Percentiles rank a stretch among this genome's conserved stretches.
Evolutionary conservation across 352 stramenopile genomes (phyloP).

Genomic region (Phytophthora quininea): DNA sequence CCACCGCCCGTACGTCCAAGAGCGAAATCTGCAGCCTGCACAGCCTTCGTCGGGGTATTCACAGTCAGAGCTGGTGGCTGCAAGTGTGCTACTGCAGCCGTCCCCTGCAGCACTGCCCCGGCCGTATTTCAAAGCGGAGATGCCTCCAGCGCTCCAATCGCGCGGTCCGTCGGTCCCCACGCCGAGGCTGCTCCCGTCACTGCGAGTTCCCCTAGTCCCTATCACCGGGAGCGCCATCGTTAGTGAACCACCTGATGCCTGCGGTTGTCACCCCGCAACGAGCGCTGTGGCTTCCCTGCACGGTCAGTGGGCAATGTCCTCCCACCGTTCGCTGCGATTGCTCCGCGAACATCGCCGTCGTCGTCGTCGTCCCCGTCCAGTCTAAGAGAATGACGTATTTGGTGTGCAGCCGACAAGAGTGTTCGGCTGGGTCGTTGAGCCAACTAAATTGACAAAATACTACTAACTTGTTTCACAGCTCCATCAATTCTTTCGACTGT

Average conservation of each 20-base stretch:
- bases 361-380: slow-evolving; percentile 7
- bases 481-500: too few species aligned
- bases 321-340: slow-evolving; percentile 21
- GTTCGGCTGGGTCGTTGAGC: slow-evolving; percentile 11
- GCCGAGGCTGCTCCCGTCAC: slow-evolving; percentile 28
- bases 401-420: slow-evolving; percentile 8
- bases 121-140: slow-evolving; percentile 12
- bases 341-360: slow-evolving; percentile 6
- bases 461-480: slow-evolving; percentile 2
- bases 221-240: slow-evolving; percentile 11
- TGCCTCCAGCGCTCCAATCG: background rate
- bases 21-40: slow-evolving; percentile 3
- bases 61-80: slow-evolving; percentile 39
- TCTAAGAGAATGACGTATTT: slow-evolving; percentile 16
- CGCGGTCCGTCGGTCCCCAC: slow-evolving; percentile 4
- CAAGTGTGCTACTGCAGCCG: slow-evolving; percentile 33
- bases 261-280: slow-evolving; percentile 1
- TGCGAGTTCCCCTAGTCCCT: slow-evolving; percentile 17
- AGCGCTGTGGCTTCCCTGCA: slow-evolving; percentile 11
- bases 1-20: slow-evolving; percentile 21
- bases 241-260: slow-evolving; percentile 8
- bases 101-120: background rate
- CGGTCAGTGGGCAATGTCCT: slow-evolving; percentile 19
- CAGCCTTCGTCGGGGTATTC: slow-evolving; percentile 28
- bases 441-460: slow-evolving; percentile 12